Conservation (phyloP, 2,329 filamentous ascomycete genomes). For the Ophiostoma tasmaniense region DNA sequence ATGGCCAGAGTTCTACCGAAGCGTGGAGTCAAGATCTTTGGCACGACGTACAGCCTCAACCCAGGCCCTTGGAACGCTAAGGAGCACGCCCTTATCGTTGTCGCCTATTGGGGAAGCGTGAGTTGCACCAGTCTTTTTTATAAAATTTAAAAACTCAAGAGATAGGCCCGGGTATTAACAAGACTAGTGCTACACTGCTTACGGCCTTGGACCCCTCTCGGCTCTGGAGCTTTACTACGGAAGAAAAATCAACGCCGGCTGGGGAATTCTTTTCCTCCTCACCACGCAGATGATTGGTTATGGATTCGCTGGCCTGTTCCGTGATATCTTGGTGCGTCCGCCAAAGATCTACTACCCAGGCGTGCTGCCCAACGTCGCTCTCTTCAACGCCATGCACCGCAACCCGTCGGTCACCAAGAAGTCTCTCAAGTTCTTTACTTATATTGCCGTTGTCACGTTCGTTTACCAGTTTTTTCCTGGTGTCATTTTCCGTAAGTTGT, state of each 20-base stretch:
- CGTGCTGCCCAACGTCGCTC: conserved; percentile 25
- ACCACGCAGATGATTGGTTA: conserved; percentile 28
- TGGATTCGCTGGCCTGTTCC: conserved; percentile 25
- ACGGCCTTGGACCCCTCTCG: conserved; percentile 26
- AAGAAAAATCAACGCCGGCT: conserved; percentile 23
- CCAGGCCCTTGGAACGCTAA: conserved; percentile 29
- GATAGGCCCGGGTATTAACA: neutral
- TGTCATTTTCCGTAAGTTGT: conserved; percentile 25
- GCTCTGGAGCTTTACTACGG: conserved; percentile 27
- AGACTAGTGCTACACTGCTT: conserved; percentile 24
- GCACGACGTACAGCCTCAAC: conserved; percentile 27
- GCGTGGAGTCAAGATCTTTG: conserved; percentile 23
- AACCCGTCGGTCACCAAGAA: conserved; percentile 25
- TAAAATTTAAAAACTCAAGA: neutral
- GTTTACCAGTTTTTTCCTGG: conserved; percentile 28
- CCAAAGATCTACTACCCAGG: conserved; percentile 28
- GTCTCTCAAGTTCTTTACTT: conserved; percentile 25
- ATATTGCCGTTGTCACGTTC: conserved; percentile 24
- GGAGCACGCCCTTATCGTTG: conserved; percentile 28
- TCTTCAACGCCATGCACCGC: conserved; percentile 28
- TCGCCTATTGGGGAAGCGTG: conserved; percentile 27
- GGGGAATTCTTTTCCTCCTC: conserved; percentile 26
- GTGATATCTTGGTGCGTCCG: conserved; percentile 27
- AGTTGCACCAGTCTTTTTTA: conserved; percentile 7
- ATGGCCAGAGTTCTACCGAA: conserved; percentile 26